Evolutionary conservation across 2,329 filamentous ascomycete genomes (phyloP).

Genomic region (Trichoderma sp.): DNA sequence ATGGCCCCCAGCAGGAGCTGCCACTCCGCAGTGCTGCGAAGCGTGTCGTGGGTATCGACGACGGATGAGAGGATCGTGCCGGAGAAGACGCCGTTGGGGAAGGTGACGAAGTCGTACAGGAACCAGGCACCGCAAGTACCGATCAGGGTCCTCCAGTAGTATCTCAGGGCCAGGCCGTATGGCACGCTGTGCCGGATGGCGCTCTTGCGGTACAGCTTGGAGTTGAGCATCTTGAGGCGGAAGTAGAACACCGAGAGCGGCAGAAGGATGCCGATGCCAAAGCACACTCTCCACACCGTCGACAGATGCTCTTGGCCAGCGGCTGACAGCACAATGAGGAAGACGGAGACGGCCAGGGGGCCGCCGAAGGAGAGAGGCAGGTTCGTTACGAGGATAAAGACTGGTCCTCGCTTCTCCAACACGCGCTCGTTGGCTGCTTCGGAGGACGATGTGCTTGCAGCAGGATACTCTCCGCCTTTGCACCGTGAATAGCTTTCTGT

Average conservation of each 20-base stretch:
- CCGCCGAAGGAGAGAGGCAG: conserved; percentile 40
- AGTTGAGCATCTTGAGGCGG: conserved; percentile 56
- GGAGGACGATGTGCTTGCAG: conserved; percentile 49
- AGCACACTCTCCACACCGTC: conserved; percentile 53
- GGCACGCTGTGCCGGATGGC: conserved; percentile 57
- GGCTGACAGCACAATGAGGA: conserved; percentile 49
- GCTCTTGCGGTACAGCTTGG: conserved; percentile 52
- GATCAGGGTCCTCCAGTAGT: conserved; percentile 57
- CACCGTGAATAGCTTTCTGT: background rate
- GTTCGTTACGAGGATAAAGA: conserved; percentile 53
- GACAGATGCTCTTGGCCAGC: conserved; percentile 41
- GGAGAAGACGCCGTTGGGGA: conserved; percentile 52
- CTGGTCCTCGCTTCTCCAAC: conserved; percentile 43
- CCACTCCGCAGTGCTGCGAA: conserved; percentile 51
- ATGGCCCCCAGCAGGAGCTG: conserved; percentile 50
- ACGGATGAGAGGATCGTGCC: conserved; percentile 48
- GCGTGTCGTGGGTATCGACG: conserved; percentile 41
- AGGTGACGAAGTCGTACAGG: conserved; percentile 53
- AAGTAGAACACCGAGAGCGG: conserved; percentile 60
- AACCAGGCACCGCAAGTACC: conserved; percentile 61
- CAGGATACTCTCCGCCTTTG: conserved; percentile 49
- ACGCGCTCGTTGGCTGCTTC: conserved; percentile 53
- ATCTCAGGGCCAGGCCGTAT: conserved; percentile 52
- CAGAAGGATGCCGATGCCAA: conserved; percentile 51
- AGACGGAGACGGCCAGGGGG: conserved; percentile 47